A percentile compares a stretch with the other conserved stretches of the same genome.
phyloP scores from a whole-genome alignment of 495 filamentous ascomycete genomes.

The Aspergillus diversus region DNA sequence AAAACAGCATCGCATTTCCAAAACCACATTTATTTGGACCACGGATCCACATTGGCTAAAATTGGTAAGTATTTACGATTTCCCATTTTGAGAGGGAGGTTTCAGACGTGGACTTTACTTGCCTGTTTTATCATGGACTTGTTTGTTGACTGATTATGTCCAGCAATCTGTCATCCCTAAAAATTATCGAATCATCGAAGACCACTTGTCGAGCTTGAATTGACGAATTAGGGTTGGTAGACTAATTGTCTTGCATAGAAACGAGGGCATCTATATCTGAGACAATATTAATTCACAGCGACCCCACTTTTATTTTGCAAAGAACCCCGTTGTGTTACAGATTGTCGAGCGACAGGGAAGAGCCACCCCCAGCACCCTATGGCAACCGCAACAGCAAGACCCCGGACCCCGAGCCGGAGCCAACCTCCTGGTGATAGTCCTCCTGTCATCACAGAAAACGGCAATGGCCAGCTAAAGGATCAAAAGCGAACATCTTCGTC shows the following conservation, averaged over 20 bases:
- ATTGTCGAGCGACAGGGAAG: slow-evolving; percentile 21
- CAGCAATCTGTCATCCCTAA: background rate
- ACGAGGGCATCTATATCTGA: slow-evolving; percentile 29
- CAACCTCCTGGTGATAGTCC: slow-evolving; percentile 25
- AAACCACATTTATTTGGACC: too few relatives aligned
- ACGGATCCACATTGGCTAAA: too few relatives aligned
- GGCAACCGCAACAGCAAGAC: slow-evolving; percentile 30
- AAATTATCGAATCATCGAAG: slow-evolving; percentile 2
- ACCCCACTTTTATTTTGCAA: slow-evolving; percentile 26
- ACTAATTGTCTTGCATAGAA: slow-evolving; percentile 15
- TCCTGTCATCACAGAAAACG: slow-evolving; percentile 34
- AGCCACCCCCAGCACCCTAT: slow-evolving; percentile 25
- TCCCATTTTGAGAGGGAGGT: background rate
- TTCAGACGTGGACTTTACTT: background rate
- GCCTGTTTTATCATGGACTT: background rate
- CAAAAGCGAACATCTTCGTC: slow-evolving; percentile 47
- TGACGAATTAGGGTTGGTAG: slow-evolving; percentile 5
- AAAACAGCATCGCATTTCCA: too few relatives aligned
- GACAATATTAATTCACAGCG: slow-evolving; percentile 27
- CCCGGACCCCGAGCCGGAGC: slow-evolving; percentile 29
- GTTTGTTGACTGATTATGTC: slow-evolving; percentile 4
- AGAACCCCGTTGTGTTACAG: slow-evolving; percentile 28
- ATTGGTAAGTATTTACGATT: background rate
- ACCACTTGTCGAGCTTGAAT: slow-evolving; percentile 13
- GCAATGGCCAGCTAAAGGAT: slow-evolving; percentile 27